Base-by-base conservation (phyloP, 257 asterid species). In the Orobanche coerulescens region DNA sequence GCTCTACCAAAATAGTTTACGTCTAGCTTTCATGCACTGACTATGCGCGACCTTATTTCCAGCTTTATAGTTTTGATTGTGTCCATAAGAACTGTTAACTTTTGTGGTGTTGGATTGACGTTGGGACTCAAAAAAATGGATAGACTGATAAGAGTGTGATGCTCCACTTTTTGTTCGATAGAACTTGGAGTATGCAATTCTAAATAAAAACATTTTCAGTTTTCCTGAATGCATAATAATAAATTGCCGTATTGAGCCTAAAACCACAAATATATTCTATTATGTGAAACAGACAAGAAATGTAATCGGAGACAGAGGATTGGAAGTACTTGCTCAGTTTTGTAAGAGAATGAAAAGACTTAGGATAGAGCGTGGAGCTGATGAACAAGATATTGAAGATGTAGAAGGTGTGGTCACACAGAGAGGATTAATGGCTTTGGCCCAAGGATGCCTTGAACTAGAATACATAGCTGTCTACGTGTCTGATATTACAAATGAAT, bases 301-400 rank as follows among this genome's bases (percentile, higher is more conserved):
- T 52, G 95, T 86, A 18, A 78, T 89, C 20, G 96, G 95, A 46
- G 94, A 89, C 59, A 79, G 91, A 74, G 96, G 96, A 43, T 62
- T 89, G 81, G 95, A 76, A 69, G 74, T 82, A 42, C 79, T 89
- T 60, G 89, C 82, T 31, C 70, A 71, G 42, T 59, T 11, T 40
- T 82, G 90, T 19, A 80, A 80, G 81, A 72, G 68, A 76, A 65
- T 79, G 66, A 79, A 53, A 74, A 70, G 82, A 64, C 76, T 79
- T 1, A 65, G 80, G 42, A 76, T 79, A 43, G 82, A 79, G 68
- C 78, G 80, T 6, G 85, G 82, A 44, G 85, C 75, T 24, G 85
- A 79, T 33, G 81, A 76, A 58, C 78, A 68, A 14, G 81, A 55
- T 4, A 42, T 67, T 69, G 84, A 79, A 52, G 85, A 79, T 42